Evolutionary conservation across 2,329 filamentous ascomycete genomes (phyloP).

Genomic region (Verticillium tricorpus): DNA sequence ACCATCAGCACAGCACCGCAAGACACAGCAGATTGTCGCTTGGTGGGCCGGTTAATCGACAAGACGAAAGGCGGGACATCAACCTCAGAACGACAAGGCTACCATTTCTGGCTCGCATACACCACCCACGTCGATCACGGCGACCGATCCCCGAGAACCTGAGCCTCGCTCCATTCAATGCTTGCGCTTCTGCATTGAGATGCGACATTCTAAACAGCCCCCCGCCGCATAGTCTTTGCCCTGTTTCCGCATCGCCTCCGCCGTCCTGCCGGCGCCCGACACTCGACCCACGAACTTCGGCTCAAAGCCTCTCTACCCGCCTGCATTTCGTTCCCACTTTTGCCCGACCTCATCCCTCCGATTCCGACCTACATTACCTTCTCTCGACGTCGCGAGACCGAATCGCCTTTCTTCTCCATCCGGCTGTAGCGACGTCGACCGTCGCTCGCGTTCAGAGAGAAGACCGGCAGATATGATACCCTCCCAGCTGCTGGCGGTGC

Average conservation of each 20-base stretch:
- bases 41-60: background rate
- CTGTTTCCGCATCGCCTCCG: constrained; percentile 9
- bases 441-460: constrained; percentile 20
- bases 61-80: background rate
- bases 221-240: constrained; percentile 3
- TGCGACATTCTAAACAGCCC: constrained; percentile 17
- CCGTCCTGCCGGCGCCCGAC: background rate
- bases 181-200: constrained; percentile 18
- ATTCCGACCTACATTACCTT: background rate
- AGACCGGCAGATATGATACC: constrained; percentile 23
- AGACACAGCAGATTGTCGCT: background rate
- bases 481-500: constrained; percentile 18
- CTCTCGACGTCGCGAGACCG: background rate
- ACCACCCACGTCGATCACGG: background rate
- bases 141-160: background rate
- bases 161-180: constrained; percentile 14
- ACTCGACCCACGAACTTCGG: background rate
- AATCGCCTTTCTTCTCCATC: constrained; percentile 8
- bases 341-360: constrained; percentile 9
- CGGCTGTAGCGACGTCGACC: constrained; percentile 26
- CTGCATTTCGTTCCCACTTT: constrained; percentile 1
- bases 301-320: background rate
- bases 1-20: background rate
- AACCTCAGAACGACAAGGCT: background rate
- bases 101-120: background rate